phyloP scores from a whole-genome alignment of 192 early-diverging fungal genomes.

The Gamsiella multidivaricata region DNA sequence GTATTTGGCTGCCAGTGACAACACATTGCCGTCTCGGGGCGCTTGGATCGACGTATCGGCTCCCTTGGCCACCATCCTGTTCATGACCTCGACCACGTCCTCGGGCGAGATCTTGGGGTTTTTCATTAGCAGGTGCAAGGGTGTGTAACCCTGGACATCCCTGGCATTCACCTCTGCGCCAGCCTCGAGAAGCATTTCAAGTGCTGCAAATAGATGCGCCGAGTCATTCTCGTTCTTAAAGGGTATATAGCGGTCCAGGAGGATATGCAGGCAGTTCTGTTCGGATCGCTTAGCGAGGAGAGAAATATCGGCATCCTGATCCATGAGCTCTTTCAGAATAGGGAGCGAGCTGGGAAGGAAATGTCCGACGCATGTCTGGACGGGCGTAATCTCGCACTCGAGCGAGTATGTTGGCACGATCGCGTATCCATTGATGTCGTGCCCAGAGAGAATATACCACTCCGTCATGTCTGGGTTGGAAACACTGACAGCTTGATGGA shows the following conservation, averaged over 20 bases:
- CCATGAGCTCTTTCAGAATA: slow-evolving; percentile 42
- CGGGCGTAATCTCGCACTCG: slow-evolving; percentile 48
- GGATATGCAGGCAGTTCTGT: slow-evolving; percentile 45
- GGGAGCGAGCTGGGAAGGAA: slow-evolving; percentile 39
- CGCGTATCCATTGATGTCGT: slow-evolving; percentile 49
- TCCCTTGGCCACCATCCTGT: slow-evolving; percentile 38
- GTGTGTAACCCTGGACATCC: slow-evolving; percentile 46
- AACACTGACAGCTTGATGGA: slow-evolving; percentile 47
- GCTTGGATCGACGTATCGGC: slow-evolving; percentile 37
- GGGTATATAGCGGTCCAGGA: slow-evolving; percentile 50
- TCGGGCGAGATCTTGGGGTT: slow-evolving; percentile 94
- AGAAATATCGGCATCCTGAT: slow-evolving; percentile 29
- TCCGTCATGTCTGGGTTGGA: slow-evolving; percentile 55
- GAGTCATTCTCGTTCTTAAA: slow-evolving; percentile 50
- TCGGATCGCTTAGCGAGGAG: slow-evolving; percentile 33
- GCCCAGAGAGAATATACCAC: slow-evolving; percentile 52
- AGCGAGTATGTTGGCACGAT: slow-evolving; percentile 50
- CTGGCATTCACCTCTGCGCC: slow-evolving; percentile 35
- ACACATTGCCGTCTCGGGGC: slow-evolving; percentile 39
- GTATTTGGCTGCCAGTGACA: slow-evolving; percentile 50
- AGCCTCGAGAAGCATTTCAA: slow-evolving; percentile 28
- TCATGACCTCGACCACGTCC: slow-evolving; percentile 60
- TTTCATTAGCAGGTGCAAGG: slow-evolving; percentile 78
- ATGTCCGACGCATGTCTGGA: slow-evolving; percentile 46
- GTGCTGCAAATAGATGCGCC: slow-evolving; percentile 24